These are phyloP conservation scores for Kwoniella shandongensis DNA, from an alignment of 768 basidiomycete species.

Conservation along the genomic window DNA sequence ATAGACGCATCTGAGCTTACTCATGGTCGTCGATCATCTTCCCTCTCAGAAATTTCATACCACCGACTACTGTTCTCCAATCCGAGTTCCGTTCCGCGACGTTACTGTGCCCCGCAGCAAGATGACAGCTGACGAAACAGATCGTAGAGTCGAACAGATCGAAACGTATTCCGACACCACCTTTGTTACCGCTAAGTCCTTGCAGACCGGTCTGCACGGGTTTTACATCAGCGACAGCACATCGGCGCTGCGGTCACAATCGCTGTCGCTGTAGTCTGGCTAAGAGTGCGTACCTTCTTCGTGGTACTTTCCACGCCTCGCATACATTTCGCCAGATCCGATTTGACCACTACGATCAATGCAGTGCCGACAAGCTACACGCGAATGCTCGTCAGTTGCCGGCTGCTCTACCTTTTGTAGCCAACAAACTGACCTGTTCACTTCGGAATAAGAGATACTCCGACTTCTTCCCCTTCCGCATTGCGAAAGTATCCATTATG, in stretches of 20 bases:
- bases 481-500: conserved; percentile 75
- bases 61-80: conserved; percentile 79
- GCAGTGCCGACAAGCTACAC: conserved; percentile 89
- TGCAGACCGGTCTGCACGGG: conserved; percentile 56
- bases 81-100: conserved; percentile 88
- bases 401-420: background rate
- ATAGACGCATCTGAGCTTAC: conserved; percentile 58
- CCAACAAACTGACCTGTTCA: conserved; percentile 67
- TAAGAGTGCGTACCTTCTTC: conserved; percentile 67
- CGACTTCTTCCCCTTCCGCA: conserved; percentile 65
- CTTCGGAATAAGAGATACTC: conserved; percentile 85
- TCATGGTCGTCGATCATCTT: conserved; percentile 86
- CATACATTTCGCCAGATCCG: conserved; percentile 72
- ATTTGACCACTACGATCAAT: conserved; percentile 77
- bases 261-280: too few species aligned
- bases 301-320: conserved; percentile 89
- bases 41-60: conserved; percentile 83
- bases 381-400: conserved; percentile 9
- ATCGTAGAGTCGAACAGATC: conserved; percentile 88
- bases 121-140: conserved; percentile 92
- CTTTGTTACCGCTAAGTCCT: conserved; percentile 83
- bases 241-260: too few species aligned
- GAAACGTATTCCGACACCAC: conserved; percentile 88
- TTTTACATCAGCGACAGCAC: background rate
- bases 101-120: conserved; percentile 92